Evolutionary conservation across 2,329 filamentous ascomycete species (phyloP), one percentile per base, ranked within the genome.

Genomic region (Sporothrix brunneoviolacea): DNA sequence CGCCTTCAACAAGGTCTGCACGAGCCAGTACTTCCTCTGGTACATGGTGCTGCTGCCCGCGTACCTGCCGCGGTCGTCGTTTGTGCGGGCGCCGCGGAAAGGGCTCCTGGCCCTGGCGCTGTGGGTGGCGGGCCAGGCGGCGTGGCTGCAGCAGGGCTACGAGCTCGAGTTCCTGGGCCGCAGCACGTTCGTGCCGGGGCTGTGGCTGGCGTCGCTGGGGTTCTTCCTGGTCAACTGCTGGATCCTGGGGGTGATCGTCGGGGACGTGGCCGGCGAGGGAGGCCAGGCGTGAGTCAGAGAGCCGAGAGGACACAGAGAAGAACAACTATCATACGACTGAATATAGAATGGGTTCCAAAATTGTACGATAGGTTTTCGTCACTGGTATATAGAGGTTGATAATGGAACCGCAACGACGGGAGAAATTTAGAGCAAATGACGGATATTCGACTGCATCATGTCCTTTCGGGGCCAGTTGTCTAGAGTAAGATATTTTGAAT

Each of bases 11-110:
- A 98, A 98, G 72, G 93, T 98, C 55, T 97, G 91, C 76, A 98
- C 93, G 3, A 95, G 90, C 62, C 91, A 97, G 89, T 98, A 98
- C 66, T 98, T 98, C 67, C 79, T 98, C 44, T 98, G 93, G 93
- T 97, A 98, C 68, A 83, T 96, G 68, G 81, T 96, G 57, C 88
- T 98, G 59, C 73, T 97, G 3, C 93, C 93, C 0, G 83, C 96
- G 44, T 95, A 96, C 64, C 82, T 98, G 0, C 90, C 91, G 0
- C 70, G 70, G 33, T 96, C 91, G 0, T 84, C 85, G 0, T 75
- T 96, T 13, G 69, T 94, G 1, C 74, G 65, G 4, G 73, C 69
- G 3, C 80, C 80, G 0, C 61, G 62, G 6, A 68, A 85, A 4
- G 93, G 93, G 2, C 53, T 86, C 1, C 59, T 71, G 0, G 87